Evolutionary conservation across 306 rosid species (phyloP).

Genomic region (Calophaca sinica): DNA sequence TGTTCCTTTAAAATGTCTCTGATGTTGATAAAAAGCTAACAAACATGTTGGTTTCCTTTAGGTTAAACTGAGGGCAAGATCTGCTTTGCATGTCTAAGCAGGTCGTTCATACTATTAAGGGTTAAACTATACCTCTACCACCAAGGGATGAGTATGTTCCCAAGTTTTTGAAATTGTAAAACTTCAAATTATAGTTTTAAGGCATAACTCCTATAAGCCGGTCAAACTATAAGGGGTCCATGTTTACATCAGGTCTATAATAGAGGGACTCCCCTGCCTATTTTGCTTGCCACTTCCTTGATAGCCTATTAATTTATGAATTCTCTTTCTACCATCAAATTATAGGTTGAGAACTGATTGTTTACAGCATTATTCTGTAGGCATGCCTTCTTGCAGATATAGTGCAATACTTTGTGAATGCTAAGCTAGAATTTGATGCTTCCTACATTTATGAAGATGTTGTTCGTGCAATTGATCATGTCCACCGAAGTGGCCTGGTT

Average conservation of each 20-base stretch:
- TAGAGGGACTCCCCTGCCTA: conserved; percentile 25
- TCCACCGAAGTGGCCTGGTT: conserved; percentile 88
- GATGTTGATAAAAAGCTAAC: neutral
- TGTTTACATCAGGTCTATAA: neutral
- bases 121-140: neutral
- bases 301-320: conserved; percentile 18
- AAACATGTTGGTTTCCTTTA: conserved; percentile 21
- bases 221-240: neutral
- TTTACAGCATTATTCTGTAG: conserved; percentile 57
- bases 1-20: conserved; percentile 13
- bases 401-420: conserved; percentile 90
- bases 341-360: conserved; percentile 37
- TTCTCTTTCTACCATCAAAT: conserved; percentile 31
- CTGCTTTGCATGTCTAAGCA: conserved; percentile 37
- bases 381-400: conserved; percentile 99
- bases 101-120: conserved; percentile 13
- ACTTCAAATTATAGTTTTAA: neutral
- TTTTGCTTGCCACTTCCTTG: conserved; percentile 37
- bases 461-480: conserved; percentile 85
- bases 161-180: conserved; percentile 11
- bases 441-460: conserved; percentile 92
- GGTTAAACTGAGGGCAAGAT: conserved; percentile 2
- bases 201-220: neutral
- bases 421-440: conserved; percentile 92
- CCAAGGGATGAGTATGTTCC: conserved; percentile 21